A percentile compares a stretch with the other conserved stretches of the same genome.
These are phyloP conservation scores for Nakazawaea populi DNA, from an alignment of 805 yeast genomes.

Conservation along the genomic window DNA sequence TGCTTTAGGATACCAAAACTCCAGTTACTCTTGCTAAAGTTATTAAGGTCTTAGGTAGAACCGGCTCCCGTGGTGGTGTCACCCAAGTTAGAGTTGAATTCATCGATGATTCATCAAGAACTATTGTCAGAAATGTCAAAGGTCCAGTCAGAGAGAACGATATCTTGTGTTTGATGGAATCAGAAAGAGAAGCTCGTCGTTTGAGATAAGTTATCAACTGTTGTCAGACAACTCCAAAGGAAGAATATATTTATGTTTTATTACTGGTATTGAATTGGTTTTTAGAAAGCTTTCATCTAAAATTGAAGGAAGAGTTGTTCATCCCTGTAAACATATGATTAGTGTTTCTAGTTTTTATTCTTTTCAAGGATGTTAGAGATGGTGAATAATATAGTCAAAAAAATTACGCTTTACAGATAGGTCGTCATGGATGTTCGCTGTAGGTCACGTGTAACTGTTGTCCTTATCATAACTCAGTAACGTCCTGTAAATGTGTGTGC, in stretches of 20 bases:
- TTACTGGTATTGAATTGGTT: neutral
- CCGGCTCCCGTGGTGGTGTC: slow-evolving; percentile 99
- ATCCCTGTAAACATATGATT: neutral
- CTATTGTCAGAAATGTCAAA: slow-evolving; percentile 94
- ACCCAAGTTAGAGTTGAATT: slow-evolving; percentile 97
- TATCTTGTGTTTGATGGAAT: slow-evolving; percentile 98
- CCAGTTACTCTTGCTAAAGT: slow-evolving; percentile 99
- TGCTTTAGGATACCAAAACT: slow-evolving; percentile 53
- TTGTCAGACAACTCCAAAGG: neutral
- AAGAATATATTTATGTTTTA: neutral
- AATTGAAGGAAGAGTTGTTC: neutral
- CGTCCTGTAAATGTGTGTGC: no score
- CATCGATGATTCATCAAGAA: slow-evolving; percentile 91
- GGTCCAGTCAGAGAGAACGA: slow-evolving; percentile 98
- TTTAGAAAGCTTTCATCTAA: neutral
- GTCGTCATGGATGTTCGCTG: neutral
- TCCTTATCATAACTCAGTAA: no score
- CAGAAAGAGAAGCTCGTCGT: slow-evolving; percentile 99
- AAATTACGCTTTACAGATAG: neutral
- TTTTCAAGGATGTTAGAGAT: neutral
- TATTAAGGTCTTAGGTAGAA: slow-evolving; percentile 98
- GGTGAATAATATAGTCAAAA: neutral
- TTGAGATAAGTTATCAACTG: slow-evolving; percentile 51
- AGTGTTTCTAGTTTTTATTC: neutral
- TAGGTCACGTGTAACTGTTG: no score